A percentile compares a stretch with the other conserved stretches of the same genome.
phyloP scores from a whole-genome alignment of 148 eudicot species.

The Spergularia bocconei region DNA sequence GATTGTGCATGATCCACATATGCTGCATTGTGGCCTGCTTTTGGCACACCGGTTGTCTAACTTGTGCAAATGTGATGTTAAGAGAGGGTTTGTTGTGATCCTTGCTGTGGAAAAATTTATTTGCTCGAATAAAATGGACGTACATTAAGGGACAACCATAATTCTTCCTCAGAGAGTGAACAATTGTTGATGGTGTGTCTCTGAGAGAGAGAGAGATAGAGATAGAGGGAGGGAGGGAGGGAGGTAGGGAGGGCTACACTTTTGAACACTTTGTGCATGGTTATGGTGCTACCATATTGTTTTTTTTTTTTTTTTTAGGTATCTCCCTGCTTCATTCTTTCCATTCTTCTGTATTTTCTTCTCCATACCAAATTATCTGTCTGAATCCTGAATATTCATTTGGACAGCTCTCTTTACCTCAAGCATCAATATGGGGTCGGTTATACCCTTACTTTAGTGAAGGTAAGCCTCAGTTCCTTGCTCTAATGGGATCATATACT shows the following conservation, averaged over 20 bases:
- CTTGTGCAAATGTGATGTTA: background rate
- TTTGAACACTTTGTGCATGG: no score
- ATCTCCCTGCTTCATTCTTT: background rate
- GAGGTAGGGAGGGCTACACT: no score
- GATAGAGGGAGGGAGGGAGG: background rate
- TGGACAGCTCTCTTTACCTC: constrained; percentile 79
- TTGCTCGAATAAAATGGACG: background rate
- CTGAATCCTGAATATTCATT: constrained; percentile 20
- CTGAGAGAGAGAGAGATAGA: background rate
- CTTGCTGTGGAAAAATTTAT: background rate
- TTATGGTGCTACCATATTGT: background rate
- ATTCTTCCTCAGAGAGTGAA: background rate
- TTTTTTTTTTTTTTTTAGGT: background rate
- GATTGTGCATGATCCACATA: background rate
- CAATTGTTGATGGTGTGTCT: background rate
- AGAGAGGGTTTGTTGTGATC: background rate
- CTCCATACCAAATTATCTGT: background rate
- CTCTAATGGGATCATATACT: constrained; percentile 1
- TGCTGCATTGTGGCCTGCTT: background rate
- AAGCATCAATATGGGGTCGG: constrained; percentile 99
- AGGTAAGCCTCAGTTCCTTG: constrained; percentile 46
- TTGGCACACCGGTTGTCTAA: background rate
- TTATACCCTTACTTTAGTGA: constrained; percentile 93
- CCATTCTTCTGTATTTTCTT: background rate
- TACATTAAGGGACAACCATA: background rate